These are phyloP conservation scores for Solanum piurae DNA, from an alignment of 257 asterid genomes.

Conservation along the genomic window DNA sequence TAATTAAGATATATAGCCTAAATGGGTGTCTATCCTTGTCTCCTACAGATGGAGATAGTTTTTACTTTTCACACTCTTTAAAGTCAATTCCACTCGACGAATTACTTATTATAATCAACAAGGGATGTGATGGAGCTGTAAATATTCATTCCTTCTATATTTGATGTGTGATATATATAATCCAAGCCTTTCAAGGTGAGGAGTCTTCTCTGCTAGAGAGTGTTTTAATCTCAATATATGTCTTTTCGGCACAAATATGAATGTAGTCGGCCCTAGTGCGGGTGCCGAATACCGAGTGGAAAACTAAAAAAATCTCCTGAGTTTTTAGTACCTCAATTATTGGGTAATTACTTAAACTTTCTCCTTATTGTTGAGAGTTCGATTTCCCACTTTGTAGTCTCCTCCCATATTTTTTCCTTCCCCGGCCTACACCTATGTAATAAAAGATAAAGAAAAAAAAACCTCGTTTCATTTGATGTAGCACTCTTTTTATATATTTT, in stretches of 20 bases:
- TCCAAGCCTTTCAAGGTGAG: neutral
- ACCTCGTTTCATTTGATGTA: neutral
- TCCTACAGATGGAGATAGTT: conserved; percentile 28
- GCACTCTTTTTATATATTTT: neutral
- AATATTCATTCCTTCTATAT: too few relatives aligned
- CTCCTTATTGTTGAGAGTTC: neutral
- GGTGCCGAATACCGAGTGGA: neutral
- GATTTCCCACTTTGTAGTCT: neutral
- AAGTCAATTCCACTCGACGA: conserved; percentile 20
- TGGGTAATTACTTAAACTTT: neutral
- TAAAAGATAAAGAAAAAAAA: neutral
- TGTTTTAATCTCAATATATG: too few relatives aligned
- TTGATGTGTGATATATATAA: too few relatives aligned
- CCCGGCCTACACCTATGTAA: neutral
- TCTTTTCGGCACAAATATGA: neutral
- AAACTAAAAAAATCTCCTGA: neutral
- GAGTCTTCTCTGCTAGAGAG: neutral
- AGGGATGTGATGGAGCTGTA: neutral
- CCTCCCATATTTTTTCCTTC: neutral
- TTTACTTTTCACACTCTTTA: conserved; percentile 29
- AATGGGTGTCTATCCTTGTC: conserved; percentile 36
- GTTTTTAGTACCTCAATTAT: neutral
- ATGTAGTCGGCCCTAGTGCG: neutral
- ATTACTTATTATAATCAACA: neutral
- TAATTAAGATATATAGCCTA: conserved; percentile 2